Base-by-base conservation (phyloP, 257 asterid species). In the Solanum chmielewskii region DNA sequence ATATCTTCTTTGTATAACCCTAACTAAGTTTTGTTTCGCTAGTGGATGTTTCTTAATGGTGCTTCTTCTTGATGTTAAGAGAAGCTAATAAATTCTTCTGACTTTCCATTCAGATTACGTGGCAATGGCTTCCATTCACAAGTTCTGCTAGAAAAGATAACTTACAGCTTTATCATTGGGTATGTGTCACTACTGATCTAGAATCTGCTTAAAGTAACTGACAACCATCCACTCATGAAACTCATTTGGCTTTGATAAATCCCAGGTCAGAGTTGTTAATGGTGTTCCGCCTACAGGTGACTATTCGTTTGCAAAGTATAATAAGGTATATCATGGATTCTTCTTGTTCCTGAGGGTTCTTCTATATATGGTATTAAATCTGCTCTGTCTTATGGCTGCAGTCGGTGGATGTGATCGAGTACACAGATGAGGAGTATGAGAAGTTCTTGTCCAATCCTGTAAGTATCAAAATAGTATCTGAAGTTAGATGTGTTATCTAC, bases 51-150 rank as follows among this genome's bases (percentile, higher is more conserved):
- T 81, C 69, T 33, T 20, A 20, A 47, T 49, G 44, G 85, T 47
- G 85, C 21, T 41, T 35, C 21, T 64, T 62, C 73, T 62, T 78
- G 35, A 86, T 71, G 25, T 70, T 71, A 44, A 85, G 20, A 44
- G 33, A 23, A 73, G 84, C 21, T 18, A 86, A 33, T 49, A 77
- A 35, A 18, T 21, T 73, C 49, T 56, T 85, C 81, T 56, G 29
- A 20, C 66, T 60, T 89, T 33, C 42, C 85, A n/a, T 84, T 70
- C 94, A 97, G 99, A 93, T 97, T 89, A 94, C 99, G n/a, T 97
- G 99, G 99, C 96, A 95, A 85, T 97, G 99, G 99, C 99, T 97
- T 75, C 95, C 99, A 35, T 96, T 97, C 90, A 93, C 97, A 44
- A 96, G 87, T 92, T 95, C 99, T 83, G 99, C 99, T 20, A 88